Evolutionary conservation across 345 rosid genomes (phyloP), one percentile per base, ranked within the genome.

Genomic region (Microthlaspi erraticum): DNA sequence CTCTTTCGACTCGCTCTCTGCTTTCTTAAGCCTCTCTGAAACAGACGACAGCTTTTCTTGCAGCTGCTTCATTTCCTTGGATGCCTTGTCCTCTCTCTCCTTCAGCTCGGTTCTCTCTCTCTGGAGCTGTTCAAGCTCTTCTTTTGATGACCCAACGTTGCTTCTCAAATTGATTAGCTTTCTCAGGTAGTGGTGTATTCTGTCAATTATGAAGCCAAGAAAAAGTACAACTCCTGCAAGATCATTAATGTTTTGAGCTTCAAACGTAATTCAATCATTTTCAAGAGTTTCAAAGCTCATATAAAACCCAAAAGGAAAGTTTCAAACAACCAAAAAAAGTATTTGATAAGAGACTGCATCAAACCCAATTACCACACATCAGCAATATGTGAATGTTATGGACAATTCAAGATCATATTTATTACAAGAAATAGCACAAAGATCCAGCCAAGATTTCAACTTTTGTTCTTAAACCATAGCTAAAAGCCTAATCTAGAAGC

Each of bases 151-250:
- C 31, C 91, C 92, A 5, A 71, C 81, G 3, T 51, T 83, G 64
- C 85, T 68, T 81, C 95, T 90, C 50, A 90, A 8, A 1, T 61
- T 79, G 41, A 88, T 76, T 38, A 93, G 88, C 81, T 90, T 90
- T 44, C 74, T 83, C 19, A 90, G 87, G 77, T 87, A 93, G 54
- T 90, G 93, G 65, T 93, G 98, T 85, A 88, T 76, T 0, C 98
- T 87, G 57, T 93, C 97, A 32, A 93, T 84, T 52, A 93, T 64
- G 78, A 93, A 93, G 36, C 98, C 98, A 1, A 93, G 96, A 66
- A 90, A 93, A 13, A 90, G 79, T 10, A 93, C 84, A 37, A 90
- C 92, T 54, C 97, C 98, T 93, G 84, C 84, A 86, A 73, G 45
- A 77, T 61, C 64, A 65, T 60, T 7, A 52, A 72, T 60, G 8